Conservation (phyloP, 495 filamentous ascomycete genomes). For the Delitschia confertaspora region DNA sequence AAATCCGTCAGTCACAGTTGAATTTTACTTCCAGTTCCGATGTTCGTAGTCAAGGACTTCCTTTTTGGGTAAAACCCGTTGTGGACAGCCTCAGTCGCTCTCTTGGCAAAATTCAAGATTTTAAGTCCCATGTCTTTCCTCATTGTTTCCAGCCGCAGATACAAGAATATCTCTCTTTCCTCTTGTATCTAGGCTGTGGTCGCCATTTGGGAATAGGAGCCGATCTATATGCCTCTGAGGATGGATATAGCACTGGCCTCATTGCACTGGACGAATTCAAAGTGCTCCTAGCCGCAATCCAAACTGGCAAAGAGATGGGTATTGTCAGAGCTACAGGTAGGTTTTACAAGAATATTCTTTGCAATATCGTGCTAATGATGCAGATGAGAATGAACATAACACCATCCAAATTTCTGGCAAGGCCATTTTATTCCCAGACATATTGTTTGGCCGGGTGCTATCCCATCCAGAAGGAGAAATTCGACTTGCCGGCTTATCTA, state of each 20-base stretch:
- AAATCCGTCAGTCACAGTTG: conserved; percentile 2
- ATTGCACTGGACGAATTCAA: conserved; percentile 36
- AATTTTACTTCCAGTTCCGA: no score
- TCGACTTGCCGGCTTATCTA: conserved; percentile 63
- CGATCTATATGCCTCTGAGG: not conserved
- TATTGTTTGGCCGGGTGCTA: conserved; percentile 47
- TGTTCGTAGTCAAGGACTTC: no score
- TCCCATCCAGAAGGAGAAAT: conserved; percentile 10
- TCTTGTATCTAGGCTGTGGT: conserved; percentile 16
- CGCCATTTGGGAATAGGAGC: conserved; percentile 7
- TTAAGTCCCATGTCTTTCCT: conserved; percentile 38
- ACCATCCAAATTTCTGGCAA: conserved; percentile 11
- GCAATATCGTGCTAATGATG: not conserved
- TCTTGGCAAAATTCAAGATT: conserved; percentile 32
- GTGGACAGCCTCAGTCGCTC: conserved; percentile 4
- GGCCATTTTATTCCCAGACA: conserved; percentile 37
- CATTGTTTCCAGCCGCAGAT: conserved; percentile 40
- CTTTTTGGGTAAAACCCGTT: conserved; percentile 21
- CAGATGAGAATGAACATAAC: not conserved
- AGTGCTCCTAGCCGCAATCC: conserved; percentile 56
- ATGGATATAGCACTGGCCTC: not conserved
- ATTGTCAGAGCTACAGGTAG: conserved; percentile 65
- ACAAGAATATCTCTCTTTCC: conserved; percentile 28
- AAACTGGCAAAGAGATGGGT: conserved; percentile 70
- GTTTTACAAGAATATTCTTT: conserved; percentile 35